Evolutionary conservation across 345 rosid genomes (phyloP).

Genomic region (Syzygium jambos): DNA sequence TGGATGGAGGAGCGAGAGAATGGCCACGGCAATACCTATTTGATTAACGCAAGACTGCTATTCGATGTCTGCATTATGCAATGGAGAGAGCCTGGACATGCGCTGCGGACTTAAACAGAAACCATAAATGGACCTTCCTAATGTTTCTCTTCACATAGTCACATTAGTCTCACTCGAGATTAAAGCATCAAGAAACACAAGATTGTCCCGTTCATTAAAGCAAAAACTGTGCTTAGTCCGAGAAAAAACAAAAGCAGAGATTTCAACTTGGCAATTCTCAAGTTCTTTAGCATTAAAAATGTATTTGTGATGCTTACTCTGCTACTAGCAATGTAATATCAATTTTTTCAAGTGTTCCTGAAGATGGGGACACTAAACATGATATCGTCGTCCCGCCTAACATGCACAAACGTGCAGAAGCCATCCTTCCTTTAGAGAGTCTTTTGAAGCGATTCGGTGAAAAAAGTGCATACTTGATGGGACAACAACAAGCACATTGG

Average conservation of each 20-base stretch:
- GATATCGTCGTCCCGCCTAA: background rate
- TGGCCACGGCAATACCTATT: too few relatives aligned
- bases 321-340: background rate
- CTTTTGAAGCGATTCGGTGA: too few relatives aligned
- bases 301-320: background rate
- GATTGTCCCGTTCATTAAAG: background rate
- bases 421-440: background rate
- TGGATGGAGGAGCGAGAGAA: too few relatives aligned
- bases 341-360: background rate
- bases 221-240: background rate
- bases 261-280: background rate
- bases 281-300: background rate
- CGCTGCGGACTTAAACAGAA: background rate
- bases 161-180: background rate
- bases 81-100: slow-evolving; percentile 13
- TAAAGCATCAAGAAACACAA: background rate
- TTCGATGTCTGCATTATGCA: slow-evolving; percentile 20
- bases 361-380: background rate
- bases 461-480: too few relatives aligned
- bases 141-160: background rate
- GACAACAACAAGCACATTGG: too few relatives aligned
- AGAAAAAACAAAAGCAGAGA: background rate
- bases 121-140: background rate
- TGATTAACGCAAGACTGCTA: too few relatives aligned
- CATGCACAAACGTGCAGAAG: background rate